Evolutionary conservation across 345 rosid genomes (phyloP).

Genomic region (Corchorus olitorius): DNA sequence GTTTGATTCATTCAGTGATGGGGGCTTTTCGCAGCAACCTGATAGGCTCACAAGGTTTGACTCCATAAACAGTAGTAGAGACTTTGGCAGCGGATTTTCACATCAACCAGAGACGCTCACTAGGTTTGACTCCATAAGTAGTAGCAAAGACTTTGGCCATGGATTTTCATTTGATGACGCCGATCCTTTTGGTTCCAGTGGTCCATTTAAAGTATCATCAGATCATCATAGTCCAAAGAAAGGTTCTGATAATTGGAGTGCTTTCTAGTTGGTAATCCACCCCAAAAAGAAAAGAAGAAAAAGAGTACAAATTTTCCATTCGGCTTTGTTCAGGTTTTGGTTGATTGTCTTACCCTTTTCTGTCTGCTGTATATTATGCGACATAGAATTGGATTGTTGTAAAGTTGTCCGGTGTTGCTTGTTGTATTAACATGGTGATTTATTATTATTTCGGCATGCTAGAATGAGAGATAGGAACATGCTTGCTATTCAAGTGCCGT

Average conservation of each 20-base stretch:
- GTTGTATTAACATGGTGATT: background rate
- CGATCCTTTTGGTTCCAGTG: slow-evolving; percentile 88
- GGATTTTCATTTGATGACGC: slow-evolving; percentile 80
- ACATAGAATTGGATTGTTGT: slow-evolving; percentile 35
- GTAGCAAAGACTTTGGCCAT: slow-evolving; percentile 53
- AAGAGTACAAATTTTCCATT: background rate
- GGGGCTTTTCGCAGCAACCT: slow-evolving; percentile 60
- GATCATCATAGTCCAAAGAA: slow-evolving; percentile 60
- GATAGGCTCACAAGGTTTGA: slow-evolving; percentile 72
- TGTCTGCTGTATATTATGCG: slow-evolving; percentile 38
- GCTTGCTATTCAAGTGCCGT: background rate
- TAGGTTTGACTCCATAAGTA: slow-evolving; percentile 69
- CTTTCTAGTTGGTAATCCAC: slow-evolving; percentile 47
- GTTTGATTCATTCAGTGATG: slow-evolving; percentile 89
- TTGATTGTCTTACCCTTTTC: background rate
- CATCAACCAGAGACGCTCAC: slow-evolving; percentile 55
- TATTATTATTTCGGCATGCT: slow-evolving; percentile 5
- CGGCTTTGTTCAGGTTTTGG: slow-evolving; percentile 16
- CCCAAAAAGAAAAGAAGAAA: background rate
- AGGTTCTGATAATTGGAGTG: slow-evolving; percentile 61
- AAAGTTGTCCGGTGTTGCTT: slow-evolving; percentile 30
- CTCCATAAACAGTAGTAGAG: slow-evolving; percentile 56
- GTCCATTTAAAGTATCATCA: slow-evolving; percentile 84
- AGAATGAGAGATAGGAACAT: slow-evolving; percentile 10
- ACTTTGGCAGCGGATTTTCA: slow-evolving; percentile 49